Evolutionary conservation across 495 filamentous ascomycete species (phyloP), one percentile per base, ranked within the genome.

Genomic region (Elaphomyces granulatus): DNA sequence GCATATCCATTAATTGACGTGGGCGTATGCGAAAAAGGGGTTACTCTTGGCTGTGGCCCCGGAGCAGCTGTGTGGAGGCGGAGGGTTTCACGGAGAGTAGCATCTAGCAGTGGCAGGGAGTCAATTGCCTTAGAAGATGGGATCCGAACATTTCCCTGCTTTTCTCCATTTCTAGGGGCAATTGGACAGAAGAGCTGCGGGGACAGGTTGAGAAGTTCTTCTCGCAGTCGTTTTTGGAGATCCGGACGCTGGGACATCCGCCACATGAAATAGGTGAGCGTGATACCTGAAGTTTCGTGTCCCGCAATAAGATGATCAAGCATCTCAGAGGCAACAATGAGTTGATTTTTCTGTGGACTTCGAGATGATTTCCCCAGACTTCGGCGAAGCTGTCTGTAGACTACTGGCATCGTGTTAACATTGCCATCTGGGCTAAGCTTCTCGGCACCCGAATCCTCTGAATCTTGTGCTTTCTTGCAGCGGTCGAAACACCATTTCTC

Each of bases 251-350:
- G 60, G 0, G 73, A 80, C 10, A 86, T 60, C 45, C 80, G 68
- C 56, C 71, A 75, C 42, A 72, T 59, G 1, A 78, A 52, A 46
- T 83, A 87, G 1, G 77, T 78, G 32, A 85, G 59, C 1, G 75
- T 68, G 30, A 82, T 75, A 28, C 73, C 77, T 3, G 70, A 68
- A 0, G 82, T 86, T 53, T 87, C 82, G 42, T 82, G 78, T 18
- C 80, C 81, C 0, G 82, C 82, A 12, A 77, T 59, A 3, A 80
- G 54, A 42, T 86, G 80, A 51, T 85, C 81, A n/a, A 83, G 66
- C 38, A 82, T 55, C 54, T 87, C 82, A 8, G 70, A 76, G 0
- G 79, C 76, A 16, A 80, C 54, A 9, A 59, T 63, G 0, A 73
- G 53, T 12, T n/a, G 41, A 3, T 44, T 38, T 14, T 43, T 44